These are phyloP conservation scores for Sarcodon aspratus DNA, from an alignment of 768 basidiomycete species.

Conservation along the genomic window DNA sequence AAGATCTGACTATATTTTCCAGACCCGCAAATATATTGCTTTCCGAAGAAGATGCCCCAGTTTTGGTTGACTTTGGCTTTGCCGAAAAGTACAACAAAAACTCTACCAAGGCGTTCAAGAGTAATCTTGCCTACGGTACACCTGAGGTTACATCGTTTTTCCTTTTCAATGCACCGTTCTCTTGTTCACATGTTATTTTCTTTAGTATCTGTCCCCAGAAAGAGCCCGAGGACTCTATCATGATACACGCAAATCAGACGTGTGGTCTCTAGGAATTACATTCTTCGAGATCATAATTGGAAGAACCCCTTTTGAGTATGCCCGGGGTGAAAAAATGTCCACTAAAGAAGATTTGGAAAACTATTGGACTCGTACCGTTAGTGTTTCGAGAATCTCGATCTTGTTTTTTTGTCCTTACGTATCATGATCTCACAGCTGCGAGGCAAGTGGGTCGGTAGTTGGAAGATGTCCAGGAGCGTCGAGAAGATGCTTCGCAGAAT, in stretches of 20 bases:
- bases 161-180: neutral
- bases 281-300: slow-evolving; percentile 93
- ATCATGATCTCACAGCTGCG: slow-evolving; percentile 31
- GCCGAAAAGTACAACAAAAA: slow-evolving; percentile 73
- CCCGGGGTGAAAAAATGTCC: slow-evolving; percentile 67
- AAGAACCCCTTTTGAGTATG: slow-evolving; percentile 83
- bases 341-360: slow-evolving; percentile 73
- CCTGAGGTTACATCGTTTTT: slow-evolving; percentile 50
- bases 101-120: slow-evolving; percentile 61
- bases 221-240: slow-evolving; percentile 82
- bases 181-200: neutral
- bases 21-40: slow-evolving; percentile 93
- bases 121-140: slow-evolving; percentile 81
- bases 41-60: slow-evolving; percentile 64
- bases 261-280: slow-evolving; percentile 81
- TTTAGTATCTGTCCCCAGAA: slow-evolving; percentile 87
- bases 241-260: slow-evolving; percentile 86
- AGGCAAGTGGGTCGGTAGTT: slow-evolving; percentile 81
- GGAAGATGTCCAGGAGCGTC: slow-evolving; percentile 52
- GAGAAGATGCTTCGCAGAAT: slow-evolving; percentile 67
- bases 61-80: slow-evolving; percentile 95
- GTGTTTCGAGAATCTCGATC: slow-evolving; percentile 9
- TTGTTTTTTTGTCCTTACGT: neutral
- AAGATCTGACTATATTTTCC: neutral
- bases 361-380: slow-evolving; percentile 79